phyloP scores from a whole-genome alignment of 2,329 filamentous ascomycete genomes.

The Aspergillus viridinutans region DNA sequence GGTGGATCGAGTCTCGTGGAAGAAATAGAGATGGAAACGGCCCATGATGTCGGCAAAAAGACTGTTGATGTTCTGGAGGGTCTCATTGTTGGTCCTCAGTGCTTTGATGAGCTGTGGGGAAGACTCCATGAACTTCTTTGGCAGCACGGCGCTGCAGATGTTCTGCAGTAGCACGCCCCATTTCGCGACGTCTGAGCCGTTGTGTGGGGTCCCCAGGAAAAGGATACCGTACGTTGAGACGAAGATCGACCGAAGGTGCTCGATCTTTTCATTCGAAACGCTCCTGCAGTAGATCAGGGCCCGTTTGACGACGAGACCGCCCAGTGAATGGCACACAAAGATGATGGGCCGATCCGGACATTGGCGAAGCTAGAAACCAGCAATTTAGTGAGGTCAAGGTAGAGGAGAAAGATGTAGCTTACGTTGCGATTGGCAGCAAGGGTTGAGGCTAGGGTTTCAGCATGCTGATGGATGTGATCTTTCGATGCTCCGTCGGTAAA shows the following conservation, averaged over 20 bases:
- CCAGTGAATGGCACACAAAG: conserved; percentile 71
- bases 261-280: conserved; percentile 55
- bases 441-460: conserved; percentile 62
- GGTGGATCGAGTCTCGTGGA: conserved; percentile 69
- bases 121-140: conserved; percentile 62
- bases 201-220: conserved; percentile 74
- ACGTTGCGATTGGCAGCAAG: conserved; percentile 60
- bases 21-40: conserved; percentile 70
- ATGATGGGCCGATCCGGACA: conserved; percentile 64
- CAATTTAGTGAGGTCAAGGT: neutral
- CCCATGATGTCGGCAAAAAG: conserved; percentile 68
- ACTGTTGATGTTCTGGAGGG: conserved; percentile 67
- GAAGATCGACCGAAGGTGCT: conserved; percentile 64
- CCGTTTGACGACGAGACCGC: conserved; percentile 68
- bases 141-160: conserved; percentile 62
- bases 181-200: conserved; percentile 62
- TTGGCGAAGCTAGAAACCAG: conserved; percentile 33
- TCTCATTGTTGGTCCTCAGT: conserved; percentile 70
- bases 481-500: conserved; percentile 55
- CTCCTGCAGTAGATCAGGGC: conserved; percentile 65
- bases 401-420: conserved; percentile 5
- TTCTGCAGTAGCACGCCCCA: conserved; percentile 66
- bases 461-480: conserved; percentile 67
- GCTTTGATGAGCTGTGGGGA: conserved; percentile 66
- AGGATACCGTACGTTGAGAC: conserved; percentile 72